phyloP scores from a whole-genome alignment of 257 asterid genomes.

The Forsythia suspensa region DNA sequence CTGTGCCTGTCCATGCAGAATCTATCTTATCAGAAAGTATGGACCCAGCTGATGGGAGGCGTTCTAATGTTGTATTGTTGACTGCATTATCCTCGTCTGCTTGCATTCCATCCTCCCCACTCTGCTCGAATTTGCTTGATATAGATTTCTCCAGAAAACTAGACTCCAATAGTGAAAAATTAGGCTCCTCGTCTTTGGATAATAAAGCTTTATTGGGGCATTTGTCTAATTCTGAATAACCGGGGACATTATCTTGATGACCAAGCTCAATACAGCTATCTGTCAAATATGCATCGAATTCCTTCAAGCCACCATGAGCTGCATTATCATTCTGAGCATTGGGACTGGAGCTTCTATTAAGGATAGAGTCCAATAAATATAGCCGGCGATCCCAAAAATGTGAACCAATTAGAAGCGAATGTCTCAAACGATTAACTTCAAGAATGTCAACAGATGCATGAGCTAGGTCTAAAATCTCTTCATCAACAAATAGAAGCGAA shows the following conservation, averaged over 20 bases:
- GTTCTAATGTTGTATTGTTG: constrained; percentile 43
- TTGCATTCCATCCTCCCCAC: constrained; percentile 22
- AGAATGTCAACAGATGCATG: constrained; percentile 60
- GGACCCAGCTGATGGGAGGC: constrained; percentile 66
- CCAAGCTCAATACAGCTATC: constrained; percentile 33
- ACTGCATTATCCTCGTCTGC: constrained; percentile 26
- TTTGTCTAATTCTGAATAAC: constrained; percentile 32
- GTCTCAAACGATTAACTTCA: constrained; percentile 73
- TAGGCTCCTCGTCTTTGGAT: constrained; percentile 31
- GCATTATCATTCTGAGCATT: constrained; percentile 37
- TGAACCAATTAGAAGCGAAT: constrained; percentile 65
- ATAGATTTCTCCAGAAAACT: constrained; percentile 24
- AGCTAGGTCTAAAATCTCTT: constrained; percentile 27
- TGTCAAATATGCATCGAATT: constrained; percentile 31
- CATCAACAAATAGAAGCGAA: constrained; percentile 45
- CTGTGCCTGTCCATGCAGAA: constrained; percentile 90
- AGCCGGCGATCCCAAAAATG: constrained; percentile 74
- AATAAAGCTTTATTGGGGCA: constrained; percentile 23
- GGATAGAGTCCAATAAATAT: constrained; percentile 54
- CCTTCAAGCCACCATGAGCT: constrained; percentile 26
- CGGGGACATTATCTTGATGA: constrained; percentile 37
- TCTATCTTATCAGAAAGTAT: constrained; percentile 86
- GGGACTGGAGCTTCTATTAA: constrained; percentile 41
- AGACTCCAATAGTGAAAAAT: constrained; percentile 20
- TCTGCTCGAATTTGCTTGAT: constrained; percentile 21